Evolutionary conservation across 306 rosid species (phyloP).

Genomic region (Casuarina equisetifolia): DNA sequence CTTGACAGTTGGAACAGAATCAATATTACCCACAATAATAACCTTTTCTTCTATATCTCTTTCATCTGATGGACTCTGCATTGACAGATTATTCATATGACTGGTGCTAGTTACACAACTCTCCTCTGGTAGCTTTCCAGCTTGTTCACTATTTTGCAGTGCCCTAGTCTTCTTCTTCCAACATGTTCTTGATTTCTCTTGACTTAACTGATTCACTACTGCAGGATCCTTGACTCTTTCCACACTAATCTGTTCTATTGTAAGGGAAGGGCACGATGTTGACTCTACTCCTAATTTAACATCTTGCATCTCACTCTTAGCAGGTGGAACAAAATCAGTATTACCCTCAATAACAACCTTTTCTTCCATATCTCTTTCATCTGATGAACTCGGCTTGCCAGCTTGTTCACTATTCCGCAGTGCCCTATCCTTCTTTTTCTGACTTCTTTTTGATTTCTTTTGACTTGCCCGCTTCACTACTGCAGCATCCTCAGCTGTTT

Average conservation of each 20-base stretch:
- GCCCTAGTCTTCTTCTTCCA: slow-evolving; percentile 26
- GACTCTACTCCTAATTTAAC: slow-evolving; percentile 2
- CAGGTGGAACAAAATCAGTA: not conserved
- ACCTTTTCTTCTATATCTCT: slow-evolving; percentile 8
- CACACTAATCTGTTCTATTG: slow-evolving; percentile 9
- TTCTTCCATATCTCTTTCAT: slow-evolving; percentile 15
- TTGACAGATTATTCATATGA: no score
- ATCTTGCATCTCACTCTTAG: slow-evolving; percentile 30
- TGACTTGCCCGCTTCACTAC: slow-evolving; percentile 11
- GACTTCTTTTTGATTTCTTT: slow-evolving; percentile 24
- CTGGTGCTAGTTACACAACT: no score
- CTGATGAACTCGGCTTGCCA: no score
- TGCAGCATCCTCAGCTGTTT: slow-evolving; percentile 9
- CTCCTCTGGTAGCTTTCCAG: no score
- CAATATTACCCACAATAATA: slow-evolving; percentile 15
- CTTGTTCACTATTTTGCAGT: not conserved
- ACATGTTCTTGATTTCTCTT: slow-evolving; percentile 24
- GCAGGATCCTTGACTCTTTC: slow-evolving; percentile 10
- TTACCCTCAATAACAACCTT: slow-evolving; percentile 15
- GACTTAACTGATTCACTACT: slow-evolving; percentile 12
- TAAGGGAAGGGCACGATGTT: slow-evolving; percentile 18
- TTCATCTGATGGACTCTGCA: not conserved
- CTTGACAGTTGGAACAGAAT: slow-evolving; percentile 8
- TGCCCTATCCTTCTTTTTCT: slow-evolving; percentile 25
- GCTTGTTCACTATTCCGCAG: not conserved